Percentiles rank a stretch among this genome's conserved stretches.
These are phyloP conservation scores for Boletus rubroflammeus DNA, from an alignment of 768 basidiomycete species.

Conservation along the genomic window DNA sequence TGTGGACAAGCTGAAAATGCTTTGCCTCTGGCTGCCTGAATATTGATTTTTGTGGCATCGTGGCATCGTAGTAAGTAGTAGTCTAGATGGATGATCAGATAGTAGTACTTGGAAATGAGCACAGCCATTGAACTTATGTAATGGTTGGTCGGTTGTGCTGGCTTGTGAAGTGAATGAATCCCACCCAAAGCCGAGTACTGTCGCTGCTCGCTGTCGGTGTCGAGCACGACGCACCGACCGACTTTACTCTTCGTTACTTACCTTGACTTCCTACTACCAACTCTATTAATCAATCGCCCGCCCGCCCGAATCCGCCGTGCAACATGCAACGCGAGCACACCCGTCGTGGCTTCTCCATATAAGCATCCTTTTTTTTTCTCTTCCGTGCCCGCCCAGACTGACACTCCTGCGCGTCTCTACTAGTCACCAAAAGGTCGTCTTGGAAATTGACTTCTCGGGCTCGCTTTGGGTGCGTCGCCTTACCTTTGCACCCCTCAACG, in stretches of 20 bases:
- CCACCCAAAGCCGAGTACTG: slow-evolving; percentile 13
- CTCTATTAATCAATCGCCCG: background rate
- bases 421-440: slow-evolving; percentile 93
- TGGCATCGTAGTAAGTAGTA: too few species aligned
- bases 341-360: slow-evolving; percentile 87
- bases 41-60: slow-evolving; percentile 74
- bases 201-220: slow-evolving; percentile 20
- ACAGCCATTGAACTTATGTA: slow-evolving; percentile 27
- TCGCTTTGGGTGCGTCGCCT: slow-evolving; percentile 65
- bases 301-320: slow-evolving; percentile 2
- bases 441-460: slow-evolving; percentile 92
- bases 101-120: background rate
- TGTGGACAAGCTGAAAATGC: slow-evolving; percentile 96
- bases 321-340: slow-evolving; percentile 71
- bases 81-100: background rate
- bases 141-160: slow-evolving; percentile 27
- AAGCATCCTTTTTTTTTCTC: slow-evolving; percentile 48
- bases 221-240: slow-evolving; percentile 17
- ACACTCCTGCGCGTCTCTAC: slow-evolving; percentile 58
- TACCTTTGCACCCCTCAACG: slow-evolving; percentile 16
- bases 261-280: background rate
- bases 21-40: slow-evolving; percentile 87
- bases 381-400: slow-evolving; percentile 32
- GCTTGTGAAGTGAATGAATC: slow-evolving; percentile 24
- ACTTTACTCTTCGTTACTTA: slow-evolving; percentile 1